Evolutionary conservation across 1,284 basidiomycete genomes (phyloP).

Genomic region (Amylostereum areolatum): DNA sequence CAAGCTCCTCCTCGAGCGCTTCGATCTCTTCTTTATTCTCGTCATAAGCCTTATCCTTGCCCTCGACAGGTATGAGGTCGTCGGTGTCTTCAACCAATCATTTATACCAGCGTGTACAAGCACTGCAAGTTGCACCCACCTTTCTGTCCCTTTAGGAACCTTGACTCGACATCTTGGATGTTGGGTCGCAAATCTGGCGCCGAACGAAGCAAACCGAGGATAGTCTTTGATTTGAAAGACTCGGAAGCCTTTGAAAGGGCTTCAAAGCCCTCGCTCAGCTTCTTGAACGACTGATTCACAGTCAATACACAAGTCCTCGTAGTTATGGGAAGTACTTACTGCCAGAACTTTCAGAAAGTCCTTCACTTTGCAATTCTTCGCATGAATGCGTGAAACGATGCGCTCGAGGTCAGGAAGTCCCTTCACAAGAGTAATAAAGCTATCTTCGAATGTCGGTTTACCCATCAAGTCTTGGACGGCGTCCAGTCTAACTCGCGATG

Average conservation of each 20-base stretch:
- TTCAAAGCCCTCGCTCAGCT: slow-evolving; percentile 61
- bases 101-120: background rate
- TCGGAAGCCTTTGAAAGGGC: slow-evolving; percentile 63
- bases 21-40: slow-evolving; percentile 64
- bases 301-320: background rate
- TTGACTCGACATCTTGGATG: slow-evolving; percentile 66
- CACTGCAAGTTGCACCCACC: slow-evolving; percentile 32
- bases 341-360: slow-evolving; percentile 82
- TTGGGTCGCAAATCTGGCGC: slow-evolving; percentile 74
- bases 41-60: slow-evolving; percentile 85
- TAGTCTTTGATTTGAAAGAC: slow-evolving; percentile 69
- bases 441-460: slow-evolving; percentile 67
- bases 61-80: slow-evolving; percentile 69
- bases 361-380: slow-evolving; percentile 79
- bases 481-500: slow-evolving; percentile 56
- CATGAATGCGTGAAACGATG: slow-evolving; percentile 89
- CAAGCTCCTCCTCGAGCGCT: slow-evolving; percentile 65
- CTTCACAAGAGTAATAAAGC: slow-evolving; percentile 72
- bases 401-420: slow-evolving; percentile 90
- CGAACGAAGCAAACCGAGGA: slow-evolving; percentile 69
- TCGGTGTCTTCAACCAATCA: slow-evolving; percentile 42
- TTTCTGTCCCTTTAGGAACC: slow-evolving; percentile 64
- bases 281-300: slow-evolving; percentile 62
- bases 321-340: slow-evolving; percentile 36
- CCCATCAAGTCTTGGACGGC: slow-evolving; percentile 87